Percentiles rank a stretch among this genome's conserved stretches.
Conservation (phyloP, 164 flowering plant species). For the Cinnamomum micranthum region DNA sequence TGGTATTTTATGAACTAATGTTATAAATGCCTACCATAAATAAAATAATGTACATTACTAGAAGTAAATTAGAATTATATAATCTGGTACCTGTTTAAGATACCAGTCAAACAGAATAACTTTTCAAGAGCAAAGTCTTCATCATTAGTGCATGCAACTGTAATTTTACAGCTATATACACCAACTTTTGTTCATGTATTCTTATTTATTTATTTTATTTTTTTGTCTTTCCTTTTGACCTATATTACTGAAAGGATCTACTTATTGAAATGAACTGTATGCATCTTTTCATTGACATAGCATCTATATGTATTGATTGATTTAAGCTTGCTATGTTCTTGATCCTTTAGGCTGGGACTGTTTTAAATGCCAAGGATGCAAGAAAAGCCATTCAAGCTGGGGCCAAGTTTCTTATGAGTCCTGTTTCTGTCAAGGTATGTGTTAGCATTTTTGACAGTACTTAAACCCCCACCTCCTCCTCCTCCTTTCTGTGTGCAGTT, state of each 20-base stretch:
- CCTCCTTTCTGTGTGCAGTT: not conserved
- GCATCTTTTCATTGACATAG: not conserved
- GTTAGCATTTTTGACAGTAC: not conserved
- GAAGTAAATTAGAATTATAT: too few relatives aligned
- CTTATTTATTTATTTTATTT: not conserved
- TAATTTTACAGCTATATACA: too few relatives aligned
- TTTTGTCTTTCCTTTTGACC: too few relatives aligned
- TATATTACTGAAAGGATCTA: not conserved
- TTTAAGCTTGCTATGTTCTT: not conserved
- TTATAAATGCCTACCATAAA: too few relatives aligned
- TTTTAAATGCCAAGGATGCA: conserved; percentile 56
- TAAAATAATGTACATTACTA: too few relatives aligned
- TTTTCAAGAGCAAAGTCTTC: too few relatives aligned
- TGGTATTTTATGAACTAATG: too few relatives aligned
- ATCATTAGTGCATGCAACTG: too few relatives aligned
- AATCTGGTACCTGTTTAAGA: too few relatives aligned
- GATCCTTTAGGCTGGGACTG: conserved; percentile 66
- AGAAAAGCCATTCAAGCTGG: conserved; percentile 54
- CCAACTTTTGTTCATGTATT: not conserved
- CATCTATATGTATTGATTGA: not conserved
- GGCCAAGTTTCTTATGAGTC: conserved; percentile 85
- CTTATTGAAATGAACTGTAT: not conserved
- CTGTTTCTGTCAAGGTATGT: conserved; percentile 61
- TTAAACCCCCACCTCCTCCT: not conserved
- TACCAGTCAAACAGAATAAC: too few relatives aligned